Evolutionary conservation across 352 stramenopile genomes (phyloP).

Genomic region (Pythium insidiosum): DNA sequence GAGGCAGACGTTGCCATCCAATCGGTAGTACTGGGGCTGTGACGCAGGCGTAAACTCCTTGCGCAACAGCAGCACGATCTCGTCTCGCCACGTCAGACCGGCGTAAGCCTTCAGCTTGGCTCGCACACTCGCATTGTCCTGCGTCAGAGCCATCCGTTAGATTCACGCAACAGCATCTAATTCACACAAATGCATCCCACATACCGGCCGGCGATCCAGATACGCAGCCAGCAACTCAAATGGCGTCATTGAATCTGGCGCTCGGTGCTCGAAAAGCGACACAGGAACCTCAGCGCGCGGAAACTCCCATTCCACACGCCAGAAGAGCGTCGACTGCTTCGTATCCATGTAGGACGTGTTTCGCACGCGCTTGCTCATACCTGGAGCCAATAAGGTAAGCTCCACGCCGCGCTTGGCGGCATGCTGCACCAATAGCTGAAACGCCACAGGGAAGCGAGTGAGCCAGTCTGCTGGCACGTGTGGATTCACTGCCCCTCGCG

Average conservation of each 20-base stretch:
- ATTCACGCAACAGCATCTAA: too few relatives aligned
- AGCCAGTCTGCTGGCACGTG: conserved; percentile 44
- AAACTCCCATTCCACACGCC: conserved; percentile 78
- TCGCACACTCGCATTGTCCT: conserved; percentile 66
- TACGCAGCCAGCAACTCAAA: conserved; percentile 55
- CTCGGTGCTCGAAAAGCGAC: conserved; percentile 39
- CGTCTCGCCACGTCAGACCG: conserved; percentile 35
- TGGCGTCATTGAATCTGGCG: conserved; percentile 39
- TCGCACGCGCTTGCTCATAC: conserved; percentile 70
- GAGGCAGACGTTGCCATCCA: conserved; percentile 51
- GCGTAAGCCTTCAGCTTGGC: conserved; percentile 70
- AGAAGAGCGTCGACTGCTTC: conserved; percentile 51
- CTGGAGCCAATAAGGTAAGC: conserved; percentile 61
- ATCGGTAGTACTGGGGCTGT: conserved; percentile 59
- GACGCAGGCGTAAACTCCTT: conserved; percentile 73
- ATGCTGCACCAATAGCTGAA: conserved; percentile 63
- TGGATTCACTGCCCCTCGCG: conserved; percentile 10
- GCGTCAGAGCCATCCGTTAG: too few relatives aligned
- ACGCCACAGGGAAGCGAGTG: conserved; percentile 52
- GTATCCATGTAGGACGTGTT: conserved; percentile 76
- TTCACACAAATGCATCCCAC: conserved; percentile 9
- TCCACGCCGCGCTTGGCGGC: conserved; percentile 56
- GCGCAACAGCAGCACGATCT: conserved; percentile 54
- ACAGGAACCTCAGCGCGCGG: conserved; percentile 35
- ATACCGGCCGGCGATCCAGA: conserved; percentile 45